A percentile compares a stretch with the other conserved stretches of the same genome.
Conservation (phyloP, 495 filamentous ascomycete genomes). For the Aspergillus saccharolyticus region DNA sequence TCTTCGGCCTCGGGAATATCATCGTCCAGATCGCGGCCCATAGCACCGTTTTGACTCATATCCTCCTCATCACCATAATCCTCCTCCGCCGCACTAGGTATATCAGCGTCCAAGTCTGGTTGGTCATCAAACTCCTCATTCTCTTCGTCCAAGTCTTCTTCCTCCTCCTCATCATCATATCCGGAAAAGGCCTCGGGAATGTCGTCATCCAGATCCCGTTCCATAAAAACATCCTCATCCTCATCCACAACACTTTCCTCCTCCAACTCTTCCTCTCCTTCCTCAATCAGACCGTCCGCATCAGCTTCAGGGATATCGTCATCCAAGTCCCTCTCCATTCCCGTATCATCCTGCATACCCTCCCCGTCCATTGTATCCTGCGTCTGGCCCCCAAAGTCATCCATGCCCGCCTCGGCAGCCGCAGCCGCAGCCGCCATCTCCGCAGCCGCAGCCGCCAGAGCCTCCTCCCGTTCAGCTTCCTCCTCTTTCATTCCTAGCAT, state of each 20-base stretch:
- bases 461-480: slow-evolving; percentile 71
- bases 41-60: slow-evolving; percentile 23
- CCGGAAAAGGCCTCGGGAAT: slow-evolving; percentile 46
- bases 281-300: slow-evolving; percentile 36
- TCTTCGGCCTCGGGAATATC: slow-evolving; percentile 41
- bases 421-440: slow-evolving; percentile 61
- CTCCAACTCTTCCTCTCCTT: slow-evolving; percentile 38
- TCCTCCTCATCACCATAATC: slow-evolving; percentile 27
- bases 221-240: slow-evolving; percentile 42
- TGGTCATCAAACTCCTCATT: slow-evolving; percentile 37
- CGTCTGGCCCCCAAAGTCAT: slow-evolving; percentile 15
- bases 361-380: slow-evolving; percentile 21
- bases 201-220: slow-evolving; percentile 48
- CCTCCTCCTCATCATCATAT: slow-evolving; percentile 40
- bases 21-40: slow-evolving; percentile 35
- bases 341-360: slow-evolving; percentile 26
- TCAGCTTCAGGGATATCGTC: slow-evolving; percentile 22
- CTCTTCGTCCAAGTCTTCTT: slow-evolving; percentile 28
- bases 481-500: slow-evolving; percentile 73
- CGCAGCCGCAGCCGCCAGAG: slow-evolving; percentile 62
- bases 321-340: slow-evolving; percentile 34
- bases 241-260: slow-evolving; percentile 35
- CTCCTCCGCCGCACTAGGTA: slow-evolving; percentile 30
- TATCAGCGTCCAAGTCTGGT: slow-evolving; percentile 40
- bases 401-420: slow-evolving; percentile 42